phyloP scores from a whole-genome alignment of 768 basidiomycete species.

The Agaricus blazei region DNA sequence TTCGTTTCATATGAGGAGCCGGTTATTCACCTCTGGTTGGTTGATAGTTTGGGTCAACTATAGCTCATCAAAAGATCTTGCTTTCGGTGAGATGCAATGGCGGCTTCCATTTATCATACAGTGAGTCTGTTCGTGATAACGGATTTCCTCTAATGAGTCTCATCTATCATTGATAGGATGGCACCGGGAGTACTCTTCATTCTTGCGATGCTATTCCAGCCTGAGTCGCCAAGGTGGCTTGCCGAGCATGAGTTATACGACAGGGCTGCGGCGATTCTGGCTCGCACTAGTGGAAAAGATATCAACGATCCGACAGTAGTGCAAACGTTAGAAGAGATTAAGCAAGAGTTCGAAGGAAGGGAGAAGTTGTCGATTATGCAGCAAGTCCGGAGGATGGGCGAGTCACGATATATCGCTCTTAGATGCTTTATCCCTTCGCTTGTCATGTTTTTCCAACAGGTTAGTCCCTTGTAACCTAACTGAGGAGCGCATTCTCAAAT shows the following conservation, averaged over 20 bases:
- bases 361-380: not conserved
- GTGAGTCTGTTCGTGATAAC: conserved; percentile 14
- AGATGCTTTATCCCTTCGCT: conserved; percentile 42
- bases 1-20: not conserved
- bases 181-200: conserved; percentile 48
- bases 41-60: conserved; percentile 44
- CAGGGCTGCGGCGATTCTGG: conserved; percentile 35
- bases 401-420: conserved; percentile 34
- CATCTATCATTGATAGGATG: conserved; percentile 19
- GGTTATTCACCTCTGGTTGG: not conserved
- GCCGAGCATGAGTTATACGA: conserved; percentile 40
- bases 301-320: conserved; percentile 29
- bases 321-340: conserved; percentile 13
- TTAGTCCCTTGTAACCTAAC: not conserved
- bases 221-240: conserved; percentile 54
- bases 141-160: not conserved
- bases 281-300: conserved; percentile 26
- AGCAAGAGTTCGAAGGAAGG: not conserved
- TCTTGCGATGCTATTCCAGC: conserved; percentile 40
- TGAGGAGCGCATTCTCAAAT: not conserved
- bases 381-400: conserved; percentile 32
- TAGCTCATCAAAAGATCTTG: conserved; percentile 28
- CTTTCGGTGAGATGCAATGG: conserved; percentile 42
- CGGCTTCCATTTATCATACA: conserved; percentile 48
- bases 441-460: conserved; percentile 41